Base-by-base conservation (phyloP, 1,284 basidiomycete genomes). In the Heterobasidion parviporum region DNA sequence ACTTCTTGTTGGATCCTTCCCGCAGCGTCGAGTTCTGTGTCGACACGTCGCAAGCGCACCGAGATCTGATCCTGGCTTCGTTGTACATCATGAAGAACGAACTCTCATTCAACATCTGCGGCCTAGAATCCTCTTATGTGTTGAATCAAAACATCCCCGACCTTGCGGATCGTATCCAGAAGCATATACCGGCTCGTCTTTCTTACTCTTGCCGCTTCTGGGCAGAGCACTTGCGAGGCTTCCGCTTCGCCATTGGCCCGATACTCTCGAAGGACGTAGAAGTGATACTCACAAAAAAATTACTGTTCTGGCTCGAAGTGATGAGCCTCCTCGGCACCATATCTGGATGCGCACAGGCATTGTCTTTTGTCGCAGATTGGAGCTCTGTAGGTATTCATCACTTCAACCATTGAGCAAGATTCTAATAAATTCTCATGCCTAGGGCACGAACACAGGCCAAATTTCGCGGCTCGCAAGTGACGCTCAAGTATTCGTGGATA, bases 301-400 rank as follows among this genome's bases (percentile, higher is more conserved):
- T 72, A 15, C 50, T 74, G 3, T 71, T 65, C 54, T 74, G 72
- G 73, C 56, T 74, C 2, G 73, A 74, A 54, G 68, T 67, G 0
- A 60, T 73, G n/a, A 73, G 72, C 46, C 50, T 72, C 9, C 54
- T 62, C 2, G 59, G 59, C 18, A 33, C n/a, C 45, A 52, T 50
- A 26, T n/a, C 8, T 48, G 8, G 16, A 49, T 33, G 38, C 52
- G 14, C 46, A 26, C 43, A 49, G 35, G 50, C 51, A 57, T 46
- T 50, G n/a, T n/a, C 9, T 18, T 34, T 1, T 18, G 6, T 41
- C 38, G n/a, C 10, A 5, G 38, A 10, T 41, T 41, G 38, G 38
- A 41, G 38, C 4, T 10, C 38, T 12, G 38, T n/a, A 12, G 38
- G n/a, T n/a, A 41, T 41, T 41, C 8, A 6, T 8, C 3, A 12